Conservation (phyloP, 1,284 basidiomycete genomes). For the Sporisorium reilianum region DNA sequence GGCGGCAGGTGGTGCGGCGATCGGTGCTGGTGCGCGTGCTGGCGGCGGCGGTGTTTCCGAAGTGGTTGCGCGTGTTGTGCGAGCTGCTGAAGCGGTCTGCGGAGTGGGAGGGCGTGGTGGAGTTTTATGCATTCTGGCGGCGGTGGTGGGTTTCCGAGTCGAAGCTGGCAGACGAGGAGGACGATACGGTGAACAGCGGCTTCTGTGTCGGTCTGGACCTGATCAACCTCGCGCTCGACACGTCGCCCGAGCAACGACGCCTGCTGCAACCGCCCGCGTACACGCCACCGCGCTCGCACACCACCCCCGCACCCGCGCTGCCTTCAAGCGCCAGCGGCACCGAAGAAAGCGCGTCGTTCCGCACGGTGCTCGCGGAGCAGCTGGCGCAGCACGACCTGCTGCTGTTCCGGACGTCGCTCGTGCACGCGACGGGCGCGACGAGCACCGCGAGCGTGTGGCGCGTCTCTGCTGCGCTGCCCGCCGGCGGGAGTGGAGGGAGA, state of each 20-base stretch:
- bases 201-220: slow-evolving; percentile 87
- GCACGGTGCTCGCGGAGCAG: slow-evolving; percentile 87
- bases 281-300: slow-evolving; percentile 69
- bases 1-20: slow-evolving; percentile 79
- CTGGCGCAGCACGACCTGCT: slow-evolving; percentile 85
- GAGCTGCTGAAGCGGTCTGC: slow-evolving; percentile 86
- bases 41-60: slow-evolving; percentile 91
- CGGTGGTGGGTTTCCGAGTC: slow-evolving; percentile 77
- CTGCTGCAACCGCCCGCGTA: slow-evolving; percentile 75
- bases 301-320: neutral
- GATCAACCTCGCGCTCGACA: slow-evolving; percentile 90
- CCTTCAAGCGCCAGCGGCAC: neutral
- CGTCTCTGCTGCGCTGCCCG: neutral
- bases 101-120: slow-evolving; percentile 88
- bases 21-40: slow-evolving; percentile 60
- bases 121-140: slow-evolving; percentile 91
- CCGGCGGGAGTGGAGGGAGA: neutral
- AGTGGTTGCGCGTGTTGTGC: slow-evolving; percentile 92
- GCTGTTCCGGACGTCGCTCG: slow-evolving; percentile 85
- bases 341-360: slow-evolving; percentile 76
- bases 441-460: slow-evolving; percentile 80
- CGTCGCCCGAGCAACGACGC: slow-evolving; percentile 66
- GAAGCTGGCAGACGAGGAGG: slow-evolving; percentile 68
- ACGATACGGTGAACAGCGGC: slow-evolving; percentile 72
- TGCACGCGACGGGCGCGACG: slow-evolving; percentile 84